Evolutionary conservation across 345 rosid species (phyloP).

Genomic region (Conringia planisiliqua): DNA sequence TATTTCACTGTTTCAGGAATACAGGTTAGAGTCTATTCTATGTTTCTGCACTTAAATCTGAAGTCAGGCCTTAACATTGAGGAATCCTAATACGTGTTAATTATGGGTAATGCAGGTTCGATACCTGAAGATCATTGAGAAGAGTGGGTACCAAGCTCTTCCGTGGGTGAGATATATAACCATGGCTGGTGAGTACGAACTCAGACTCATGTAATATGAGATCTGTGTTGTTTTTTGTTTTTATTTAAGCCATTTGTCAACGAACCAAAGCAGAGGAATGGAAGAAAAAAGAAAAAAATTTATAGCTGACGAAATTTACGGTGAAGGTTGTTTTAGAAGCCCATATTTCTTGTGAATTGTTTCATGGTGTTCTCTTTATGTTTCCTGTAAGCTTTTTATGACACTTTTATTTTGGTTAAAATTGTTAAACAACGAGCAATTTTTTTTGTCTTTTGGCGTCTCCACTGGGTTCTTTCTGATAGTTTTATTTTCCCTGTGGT

Average conservation of each 20-base stretch:
- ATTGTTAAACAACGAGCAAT: background rate
- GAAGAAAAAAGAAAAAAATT: background rate
- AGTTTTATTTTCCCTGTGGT: background rate
- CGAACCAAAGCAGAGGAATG: constrained; percentile 5
- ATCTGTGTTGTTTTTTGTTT: background rate
- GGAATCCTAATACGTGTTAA: constrained; percentile 12
- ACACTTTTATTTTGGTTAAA: constrained; percentile 1
- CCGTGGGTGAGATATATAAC: constrained; percentile 99
- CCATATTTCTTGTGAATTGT: constrained; percentile 31
- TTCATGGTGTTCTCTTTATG: constrained; percentile 6
- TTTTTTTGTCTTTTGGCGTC: background rate
- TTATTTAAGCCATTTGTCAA: constrained; percentile 6
- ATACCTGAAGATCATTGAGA: constrained; percentile 95
- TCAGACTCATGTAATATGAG: constrained; percentile 62
- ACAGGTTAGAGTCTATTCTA: constrained; percentile 42
- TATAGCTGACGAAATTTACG: constrained; percentile 7
- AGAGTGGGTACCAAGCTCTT: constrained; percentile 95
- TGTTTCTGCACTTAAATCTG: background rate
- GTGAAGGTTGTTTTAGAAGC: constrained; percentile 13
- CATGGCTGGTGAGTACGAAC: constrained; percentile 97
- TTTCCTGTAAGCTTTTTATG: constrained; percentile 15
- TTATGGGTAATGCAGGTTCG: constrained; percentile 60
- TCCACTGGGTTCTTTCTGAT: background rate
- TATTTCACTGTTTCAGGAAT: constrained; percentile 92
- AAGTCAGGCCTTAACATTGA: background rate